A percentile compares a stretch with the other conserved stretches of the same genome.
phyloP scores from a whole-genome alignment of 805 yeast genomes.

The Sugiyamaella qingdaonensis region DNA sequence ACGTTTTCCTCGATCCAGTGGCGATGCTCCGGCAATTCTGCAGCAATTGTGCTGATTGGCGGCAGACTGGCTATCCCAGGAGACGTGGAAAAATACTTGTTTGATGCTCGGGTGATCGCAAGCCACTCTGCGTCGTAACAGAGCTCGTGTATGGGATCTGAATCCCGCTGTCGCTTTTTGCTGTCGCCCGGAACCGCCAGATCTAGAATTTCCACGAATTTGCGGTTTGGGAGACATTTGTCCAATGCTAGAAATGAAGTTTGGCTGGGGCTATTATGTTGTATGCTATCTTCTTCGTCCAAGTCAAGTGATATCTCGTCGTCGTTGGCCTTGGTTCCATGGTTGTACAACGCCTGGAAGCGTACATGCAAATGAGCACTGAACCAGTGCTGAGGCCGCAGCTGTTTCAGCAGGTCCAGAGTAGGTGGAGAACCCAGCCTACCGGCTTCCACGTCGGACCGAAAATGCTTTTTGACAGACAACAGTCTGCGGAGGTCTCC shows the following conservation, averaged over 20 bases:
- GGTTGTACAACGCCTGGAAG: slow-evolving; percentile 55
- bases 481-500: slow-evolving; percentile 58
- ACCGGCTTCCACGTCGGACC: slow-evolving; percentile 53
- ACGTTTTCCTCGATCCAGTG: slow-evolving; percentile 32
- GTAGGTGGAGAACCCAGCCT: slow-evolving; percentile 71
- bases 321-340: slow-evolving; percentile 20
- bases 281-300: slow-evolving; percentile 16
- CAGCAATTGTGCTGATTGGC: background rate
- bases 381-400: slow-evolving; percentile 75
- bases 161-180: slow-evolving; percentile 11
- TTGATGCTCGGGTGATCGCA: slow-evolving; percentile 30
- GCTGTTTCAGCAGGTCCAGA: slow-evolving; percentile 45
- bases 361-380: slow-evolving; percentile 84
- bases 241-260: slow-evolving; percentile 72
- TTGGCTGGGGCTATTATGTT: slow-evolving; percentile 7
- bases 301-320: slow-evolving; percentile 12
- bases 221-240: slow-evolving; percentile 68
- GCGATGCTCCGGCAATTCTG: slow-evolving; percentile 13
- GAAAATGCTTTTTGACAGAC: slow-evolving; percentile 60
- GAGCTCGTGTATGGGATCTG: slow-evolving; percentile 13
- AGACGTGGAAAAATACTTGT: slow-evolving; percentile 19
- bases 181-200: slow-evolving; percentile 26
- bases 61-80: background rate
- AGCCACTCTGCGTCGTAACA: slow-evolving; percentile 37
- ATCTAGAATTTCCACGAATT: slow-evolving; percentile 50